Evolutionary conservation across 495 filamentous ascomycete species (phyloP), one percentile per base, ranked within the genome.

Genomic region (Neohortaea acidophila): DNA sequence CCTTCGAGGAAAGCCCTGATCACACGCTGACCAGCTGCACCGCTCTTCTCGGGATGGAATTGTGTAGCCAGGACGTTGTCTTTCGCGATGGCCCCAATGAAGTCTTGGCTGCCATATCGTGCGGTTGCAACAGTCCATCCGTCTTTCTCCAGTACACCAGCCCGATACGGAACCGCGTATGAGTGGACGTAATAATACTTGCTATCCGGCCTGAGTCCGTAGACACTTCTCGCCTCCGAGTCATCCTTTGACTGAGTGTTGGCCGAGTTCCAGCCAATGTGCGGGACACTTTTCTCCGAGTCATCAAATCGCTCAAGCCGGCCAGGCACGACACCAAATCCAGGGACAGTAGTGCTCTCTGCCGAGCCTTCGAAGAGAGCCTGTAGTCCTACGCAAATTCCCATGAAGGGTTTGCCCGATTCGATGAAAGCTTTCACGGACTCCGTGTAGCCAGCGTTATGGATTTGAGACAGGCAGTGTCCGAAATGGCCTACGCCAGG

Each of bases 111-210:
- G 9, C 89, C 86, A 56, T 97, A 96, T 20, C 69, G 73, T 1
- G 75, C 87, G 2, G 78, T 87, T 11, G 91, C 89, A 11, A 94
- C 79, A 1, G 71, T 73, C 86, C 89, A 94, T 2, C 84, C 89
- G 12, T 77, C 69, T 41, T 62, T 61, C 51, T 89, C 84, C 11
- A 89, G 61, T 27, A 75, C 64, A 4, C 74, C 83, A 40, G 72
- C 60, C 35, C 57, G 58, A 53, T 94, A 85, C 0, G 77, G 78
- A 14, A 77, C 77, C 38, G 85, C 87, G 53, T 92, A 97, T 1
- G 83, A 84, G 60, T 97, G 89, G 23, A 97, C 85, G 51, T 96
- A 97, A 57, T 97, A 97, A 65, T 96, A 97, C 57, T 96, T 94
- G 58, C 82, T 92, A 47, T 63, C 63, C 3, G 81, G 73, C 30